phyloP scores from a whole-genome alignment of 495 filamentous ascomycete species.

The Aspergillus incahuasiensis region DNA sequence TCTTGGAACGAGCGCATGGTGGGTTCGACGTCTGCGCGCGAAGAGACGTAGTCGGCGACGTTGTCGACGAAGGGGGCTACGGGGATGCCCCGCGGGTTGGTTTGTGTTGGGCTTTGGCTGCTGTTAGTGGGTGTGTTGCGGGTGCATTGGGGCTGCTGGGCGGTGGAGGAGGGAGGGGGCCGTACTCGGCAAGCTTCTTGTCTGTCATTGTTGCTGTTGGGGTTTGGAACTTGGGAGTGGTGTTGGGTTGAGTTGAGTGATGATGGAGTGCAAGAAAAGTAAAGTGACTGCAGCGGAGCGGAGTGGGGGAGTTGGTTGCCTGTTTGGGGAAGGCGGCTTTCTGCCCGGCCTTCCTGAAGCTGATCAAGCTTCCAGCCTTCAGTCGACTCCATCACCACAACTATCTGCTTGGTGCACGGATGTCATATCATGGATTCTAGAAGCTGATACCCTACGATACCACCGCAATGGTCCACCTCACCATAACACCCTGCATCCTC shows the following conservation, averaged over 20 bases:
- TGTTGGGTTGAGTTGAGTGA: slow-evolving; percentile 9
- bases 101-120: slow-evolving; percentile 36
- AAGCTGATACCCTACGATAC: background rate
- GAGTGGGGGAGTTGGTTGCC: slow-evolving; percentile 24
- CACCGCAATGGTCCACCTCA: slow-evolving; percentile 68
- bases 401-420: background rate
- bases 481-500: slow-evolving; percentile 65
- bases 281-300: slow-evolving; percentile 9
- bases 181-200: slow-evolving; percentile 13
- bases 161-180: background rate
- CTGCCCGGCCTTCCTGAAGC: too few relatives aligned
- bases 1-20: slow-evolving; percentile 93
- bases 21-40: slow-evolving; percentile 79
- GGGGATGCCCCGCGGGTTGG: slow-evolving; percentile 93
- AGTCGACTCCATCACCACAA: background rate
- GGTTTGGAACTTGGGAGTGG: background rate
- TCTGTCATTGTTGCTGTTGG: slow-evolving; percentile 19
- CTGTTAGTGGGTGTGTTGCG: background rate
- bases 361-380: background rate
- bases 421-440: background rate
- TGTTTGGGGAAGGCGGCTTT: slow-evolving; percentile 18
- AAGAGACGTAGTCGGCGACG: slow-evolving; percentile 89
- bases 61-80: slow-evolving; percentile 94
- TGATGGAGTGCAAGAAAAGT: slow-evolving; percentile 17
- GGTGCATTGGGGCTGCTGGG: background rate